Evolutionary conservation across 1,284 basidiomycete genomes (phyloP), one percentile per base, ranked within the genome.

Genomic region (Quambalaria eucalypti): DNA sequence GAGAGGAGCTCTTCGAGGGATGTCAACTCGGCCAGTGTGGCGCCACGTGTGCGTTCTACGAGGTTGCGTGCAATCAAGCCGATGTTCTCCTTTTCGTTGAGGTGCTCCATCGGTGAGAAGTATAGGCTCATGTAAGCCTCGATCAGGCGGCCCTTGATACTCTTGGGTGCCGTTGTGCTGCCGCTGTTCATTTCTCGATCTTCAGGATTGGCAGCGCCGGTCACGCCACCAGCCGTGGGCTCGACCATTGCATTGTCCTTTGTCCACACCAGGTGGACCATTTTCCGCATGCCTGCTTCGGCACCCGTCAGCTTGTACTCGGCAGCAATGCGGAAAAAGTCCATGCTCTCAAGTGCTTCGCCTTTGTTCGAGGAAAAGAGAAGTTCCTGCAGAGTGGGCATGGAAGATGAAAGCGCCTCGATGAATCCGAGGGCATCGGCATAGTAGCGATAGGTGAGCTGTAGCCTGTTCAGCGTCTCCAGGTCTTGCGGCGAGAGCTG

Each of bases 51-150:
- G 44, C 65, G 65, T 53, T 75, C 69, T 52, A 98, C 90, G 84
- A 98, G 89, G 76, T 98, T 96, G 78, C 90, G 91, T n/a, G 92
- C 83, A 48, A 98, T 93, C n/a, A 90, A 81, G 65, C 85, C 91
- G 55, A 95, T 82, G 73, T 96, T 89, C 58, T 86, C 85, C 75
- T 90, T 90, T 0, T 86, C 82, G 23, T 84, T 82, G 65, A 88
- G 78, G 28, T 66, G 68, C 26, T 68, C 60, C 29, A 69, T 57
- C 5, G 72, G 59, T 19, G 73, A 90, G 71, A 98, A 96, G 79
- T 95, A 98, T 54, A 98, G 78, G 53, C 76, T 84, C 40, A 84
- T 82, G 75, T 98, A 97, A 70, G 87, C 89, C 65, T 97, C 93
- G 64, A 98, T 81, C 48, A 98, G 81, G 40, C 87, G 83, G 12